Percentiles rank a stretch among this genome's conserved stretches.
Conservation (phyloP, 176 grass and related monocot species). For the Melocanna baccifera region DNA sequence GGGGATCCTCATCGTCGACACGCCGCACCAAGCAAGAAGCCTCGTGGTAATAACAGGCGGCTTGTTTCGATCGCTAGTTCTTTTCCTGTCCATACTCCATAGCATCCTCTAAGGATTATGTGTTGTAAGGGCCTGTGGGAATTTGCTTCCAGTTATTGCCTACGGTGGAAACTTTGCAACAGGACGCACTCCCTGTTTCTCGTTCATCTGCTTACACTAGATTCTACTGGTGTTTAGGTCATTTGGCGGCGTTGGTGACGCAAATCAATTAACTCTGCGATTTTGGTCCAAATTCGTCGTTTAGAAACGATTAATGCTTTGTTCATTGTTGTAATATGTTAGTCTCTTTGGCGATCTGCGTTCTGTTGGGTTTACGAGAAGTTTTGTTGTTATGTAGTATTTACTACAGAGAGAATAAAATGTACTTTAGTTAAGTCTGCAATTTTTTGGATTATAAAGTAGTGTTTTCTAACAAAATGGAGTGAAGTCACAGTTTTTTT, state of each 20-base stretch:
- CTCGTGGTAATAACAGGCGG: slow-evolving; percentile 35
- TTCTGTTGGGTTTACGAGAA: neutral
- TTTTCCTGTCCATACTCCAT: neutral
- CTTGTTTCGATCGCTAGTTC: neutral
- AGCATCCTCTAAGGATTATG: neutral
- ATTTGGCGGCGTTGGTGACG: neutral
- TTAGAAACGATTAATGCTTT: neutral
- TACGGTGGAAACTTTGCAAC: neutral
- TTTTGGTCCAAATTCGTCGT: neutral
- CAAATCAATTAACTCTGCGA: neutral
- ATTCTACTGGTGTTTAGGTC: neutral
- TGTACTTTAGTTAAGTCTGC: neutral
- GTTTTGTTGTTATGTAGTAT: neutral
- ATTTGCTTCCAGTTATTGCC: neutral
- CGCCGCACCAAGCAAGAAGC: slow-evolving; percentile 51
- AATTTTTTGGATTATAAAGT: neutral
- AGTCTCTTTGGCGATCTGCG: neutral
- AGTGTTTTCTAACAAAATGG: neutral
- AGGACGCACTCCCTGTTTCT: neutral
- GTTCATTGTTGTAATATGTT: neutral
- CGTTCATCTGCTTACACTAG: neutral
- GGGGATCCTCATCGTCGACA: slow-evolving; percentile 32
- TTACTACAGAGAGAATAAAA: neutral
- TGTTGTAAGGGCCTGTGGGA: neutral
- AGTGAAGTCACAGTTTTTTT: neutral